Evolutionary conservation across 208 protist genomes (phyloP), one percentile per base, ranked within the genome.

Genomic region (Leishmania major): DNA sequence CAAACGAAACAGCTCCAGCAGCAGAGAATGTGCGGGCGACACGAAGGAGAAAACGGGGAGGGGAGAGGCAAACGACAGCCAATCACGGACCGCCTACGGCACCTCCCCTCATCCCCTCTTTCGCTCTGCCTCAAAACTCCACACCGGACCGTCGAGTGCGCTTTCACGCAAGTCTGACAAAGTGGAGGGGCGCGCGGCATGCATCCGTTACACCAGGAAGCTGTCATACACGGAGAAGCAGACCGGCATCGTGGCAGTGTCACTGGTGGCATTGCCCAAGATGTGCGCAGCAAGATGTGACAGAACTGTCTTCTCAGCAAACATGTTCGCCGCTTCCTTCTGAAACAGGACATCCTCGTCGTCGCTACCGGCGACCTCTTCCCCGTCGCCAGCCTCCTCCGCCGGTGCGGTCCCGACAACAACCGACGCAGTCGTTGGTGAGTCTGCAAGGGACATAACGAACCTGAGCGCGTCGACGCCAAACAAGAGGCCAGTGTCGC

Each of bases 301-400:
- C 35, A 98, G 71, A 17, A 95, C 73, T 10, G 88, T 82, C 8
- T 80, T 84, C 79, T 98, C 95, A 6, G 87, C 86, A 78, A 95
- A 98, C 88, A 98, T 91, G 83, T 98, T 98, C 6, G 91, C 93
- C 25, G 88, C 87, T 73, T 98, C 93, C 84, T 95, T 93, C 74
- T 96, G 85, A 83, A 98, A 98, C 22, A 98, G 84, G 4, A 96
- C 90, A 35, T 94, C 92, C n/a, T 88, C 90, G 35, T 84, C 91
- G 1, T 84, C 87, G 51, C n/a, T 76, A 31, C 15, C 13, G 5
- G 43, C 73, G n/a, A 35, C 77, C 57, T 71, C 82, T 1, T 79
- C 85, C 2, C 53, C 77, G 8, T 81, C 78, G 8, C 22, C 60
- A 0, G 71, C 74, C 37, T 78, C 81, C 31, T 81, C 67, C 47